A percentile compares a stretch with the other conserved stretches of the same genome.
These are phyloP conservation scores for Verticillium tricorpus DNA, from an alignment of 2,329 filamentous ascomycete species.

Conservation along the genomic window DNA sequence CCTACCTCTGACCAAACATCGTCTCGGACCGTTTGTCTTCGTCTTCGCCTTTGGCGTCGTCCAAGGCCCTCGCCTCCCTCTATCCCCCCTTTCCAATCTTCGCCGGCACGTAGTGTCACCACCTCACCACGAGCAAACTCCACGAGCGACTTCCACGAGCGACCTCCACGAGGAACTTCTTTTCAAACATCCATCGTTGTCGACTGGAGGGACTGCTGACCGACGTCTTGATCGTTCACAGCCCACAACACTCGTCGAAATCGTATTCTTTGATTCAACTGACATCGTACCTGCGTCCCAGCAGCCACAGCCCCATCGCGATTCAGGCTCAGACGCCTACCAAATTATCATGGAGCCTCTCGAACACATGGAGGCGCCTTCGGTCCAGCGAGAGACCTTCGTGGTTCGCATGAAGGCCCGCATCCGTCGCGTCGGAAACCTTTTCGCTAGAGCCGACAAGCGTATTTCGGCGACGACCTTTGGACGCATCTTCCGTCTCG, in stretches of 20 bases:
- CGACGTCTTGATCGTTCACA: background rate
- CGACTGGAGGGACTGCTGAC: background rate
- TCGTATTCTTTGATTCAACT: background rate
- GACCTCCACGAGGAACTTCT: background rate
- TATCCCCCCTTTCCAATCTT: background rate
- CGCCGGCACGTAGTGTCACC: background rate
- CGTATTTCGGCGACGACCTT: slow-evolving; percentile 39
- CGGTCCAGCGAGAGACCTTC: slow-evolving; percentile 2
- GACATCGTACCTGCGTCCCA: background rate
- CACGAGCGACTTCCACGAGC: background rate
- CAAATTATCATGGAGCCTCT: slow-evolving; percentile 7
- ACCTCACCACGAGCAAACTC: background rate
- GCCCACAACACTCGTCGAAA: background rate
- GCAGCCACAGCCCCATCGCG: background rate
- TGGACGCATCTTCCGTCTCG: slow-evolving; percentile 61
- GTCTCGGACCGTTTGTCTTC: background rate
- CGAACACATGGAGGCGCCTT: slow-evolving; percentile 7
- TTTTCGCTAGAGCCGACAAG: slow-evolving; percentile 28
- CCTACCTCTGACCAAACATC: background rate
- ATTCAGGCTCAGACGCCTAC: background rate
- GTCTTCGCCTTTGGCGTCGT: background rate
- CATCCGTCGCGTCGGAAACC: slow-evolving; percentile 28
- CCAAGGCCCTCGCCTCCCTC: background rate
- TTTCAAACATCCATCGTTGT: background rate
- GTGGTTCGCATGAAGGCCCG: slow-evolving; percentile 16